A percentile compares a stretch with the other conserved stretches of the same genome.
Conservation (phyloP, 192 early-diverging fungal genomes). For the Backusella macrospora region DNA sequence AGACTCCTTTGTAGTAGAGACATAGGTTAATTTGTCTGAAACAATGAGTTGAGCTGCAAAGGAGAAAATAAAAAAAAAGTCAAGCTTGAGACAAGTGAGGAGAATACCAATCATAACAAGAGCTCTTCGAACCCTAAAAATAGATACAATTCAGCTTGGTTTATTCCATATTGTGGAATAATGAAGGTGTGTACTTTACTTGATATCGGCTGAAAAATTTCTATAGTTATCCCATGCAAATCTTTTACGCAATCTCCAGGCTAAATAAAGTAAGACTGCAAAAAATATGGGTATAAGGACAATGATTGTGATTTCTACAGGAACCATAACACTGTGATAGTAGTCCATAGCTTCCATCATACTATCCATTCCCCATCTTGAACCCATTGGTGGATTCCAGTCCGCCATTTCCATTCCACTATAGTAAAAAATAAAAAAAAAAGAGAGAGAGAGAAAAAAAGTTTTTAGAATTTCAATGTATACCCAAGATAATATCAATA, state of each 20-base stretch:
- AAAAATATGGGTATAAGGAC: slow-evolving; percentile 43
- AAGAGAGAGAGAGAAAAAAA: no score
- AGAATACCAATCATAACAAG: slow-evolving; percentile 35
- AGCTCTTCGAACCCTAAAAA: slow-evolving; percentile 29
- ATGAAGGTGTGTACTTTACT: slow-evolving; percentile 11
- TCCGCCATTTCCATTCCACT: slow-evolving; percentile 25
- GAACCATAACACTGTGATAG: slow-evolving; percentile 39
- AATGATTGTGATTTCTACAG: slow-evolving; percentile 50
- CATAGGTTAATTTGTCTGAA: slow-evolving; percentile 38
- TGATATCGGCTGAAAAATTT: slow-evolving; percentile 47
- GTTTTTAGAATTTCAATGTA: neutral
- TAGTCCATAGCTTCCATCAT: slow-evolving; percentile 17
- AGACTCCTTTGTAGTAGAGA: slow-evolving; percentile 29
- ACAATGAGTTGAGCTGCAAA: slow-evolving; percentile 51
- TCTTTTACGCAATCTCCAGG: slow-evolving; percentile 36
- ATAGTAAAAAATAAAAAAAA: neutral
- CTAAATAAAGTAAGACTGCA: slow-evolving; percentile 27
- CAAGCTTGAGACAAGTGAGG: slow-evolving; percentile 48
- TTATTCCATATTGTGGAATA: neutral
- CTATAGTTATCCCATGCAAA: slow-evolving; percentile 55
- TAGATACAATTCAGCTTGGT: neutral
- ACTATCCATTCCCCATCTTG: slow-evolving; percentile 19
- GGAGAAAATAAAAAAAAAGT: slow-evolving; percentile 48
- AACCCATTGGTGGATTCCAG: slow-evolving; percentile 26
- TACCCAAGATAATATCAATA: neutral